A percentile compares a stretch with the other conserved stretches of the same genome.
Conservation (phyloP, 1,284 basidiomycete species). For the Ganoderma sinense region DNA sequence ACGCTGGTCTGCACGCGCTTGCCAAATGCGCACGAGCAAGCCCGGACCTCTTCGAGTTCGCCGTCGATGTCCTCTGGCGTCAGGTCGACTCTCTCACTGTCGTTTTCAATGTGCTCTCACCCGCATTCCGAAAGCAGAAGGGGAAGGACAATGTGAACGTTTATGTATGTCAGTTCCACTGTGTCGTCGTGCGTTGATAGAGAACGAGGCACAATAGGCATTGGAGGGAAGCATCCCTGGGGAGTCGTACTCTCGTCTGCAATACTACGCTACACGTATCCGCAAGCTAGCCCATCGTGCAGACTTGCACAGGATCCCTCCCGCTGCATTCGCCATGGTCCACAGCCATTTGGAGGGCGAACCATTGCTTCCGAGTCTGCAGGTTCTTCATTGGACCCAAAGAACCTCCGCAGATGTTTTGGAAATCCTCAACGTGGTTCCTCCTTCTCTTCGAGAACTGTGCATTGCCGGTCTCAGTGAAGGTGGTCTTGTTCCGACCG, state of each 20-base stretch:
- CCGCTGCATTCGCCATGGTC: neutral
- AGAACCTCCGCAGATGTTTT: constrained; percentile 3
- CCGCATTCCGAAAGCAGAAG: neutral
- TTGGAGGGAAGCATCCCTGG: neutral
- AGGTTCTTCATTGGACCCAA: constrained; percentile 14
- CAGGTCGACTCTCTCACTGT: constrained; percentile 15
- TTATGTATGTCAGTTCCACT: constrained; percentile 10
- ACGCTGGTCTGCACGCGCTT: constrained; percentile 7
- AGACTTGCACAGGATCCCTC: constrained; percentile 8
- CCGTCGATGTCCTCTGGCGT: constrained; percentile 18
- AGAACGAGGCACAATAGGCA: neutral
- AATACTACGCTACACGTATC: constrained; percentile 14
- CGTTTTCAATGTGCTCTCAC: constrained; percentile 10
- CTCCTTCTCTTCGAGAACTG: constrained; percentile 16
- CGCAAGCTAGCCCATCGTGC: constrained; percentile 16
- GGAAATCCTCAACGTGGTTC: constrained; percentile 13
- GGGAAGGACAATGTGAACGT: neutral
- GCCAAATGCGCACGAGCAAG: constrained; percentile 16
- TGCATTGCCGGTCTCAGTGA: constrained; percentile 6
- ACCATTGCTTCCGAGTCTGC: constrained; percentile 12
- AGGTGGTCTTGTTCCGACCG: neutral
- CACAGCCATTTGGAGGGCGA: constrained; percentile 5
- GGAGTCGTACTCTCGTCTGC: constrained; percentile 8
- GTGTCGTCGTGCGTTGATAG: neutral
- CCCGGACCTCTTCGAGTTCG: constrained; percentile 13